Conservation (phyloP, 305 asterid species). For the Rubia occidens region DNA sequence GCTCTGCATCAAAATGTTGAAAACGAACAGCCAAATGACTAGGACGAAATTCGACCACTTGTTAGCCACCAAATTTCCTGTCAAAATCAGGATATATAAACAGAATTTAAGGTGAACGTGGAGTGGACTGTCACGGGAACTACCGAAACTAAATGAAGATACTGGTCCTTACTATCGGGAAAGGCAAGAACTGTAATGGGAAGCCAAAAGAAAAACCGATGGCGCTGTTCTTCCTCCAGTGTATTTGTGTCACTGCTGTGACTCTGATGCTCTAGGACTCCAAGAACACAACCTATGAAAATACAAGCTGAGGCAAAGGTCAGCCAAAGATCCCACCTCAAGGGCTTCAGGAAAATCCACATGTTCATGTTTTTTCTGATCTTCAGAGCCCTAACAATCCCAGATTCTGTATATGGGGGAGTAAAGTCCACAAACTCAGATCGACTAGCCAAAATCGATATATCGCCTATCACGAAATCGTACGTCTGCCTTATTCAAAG, state of each 20-base stretch:
- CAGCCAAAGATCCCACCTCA: slow-evolving; percentile 56
- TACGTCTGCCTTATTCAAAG: slow-evolving; percentile 18
- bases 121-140: neutral
- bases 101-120: neutral
- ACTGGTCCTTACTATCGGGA: slow-evolving; percentile 53
- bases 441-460: slow-evolving; percentile 44
- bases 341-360: slow-evolving; percentile 45
- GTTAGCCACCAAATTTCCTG: slow-evolving; percentile 48
- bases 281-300: slow-evolving; percentile 32
- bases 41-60: slow-evolving; percentile 44
- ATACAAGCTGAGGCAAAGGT: slow-evolving; percentile 30
- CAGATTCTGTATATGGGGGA: slow-evolving; percentile 38
- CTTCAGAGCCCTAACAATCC: slow-evolving; percentile 27
- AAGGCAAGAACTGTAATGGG: slow-evolving; percentile 57
- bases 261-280: slow-evolving; percentile 10
- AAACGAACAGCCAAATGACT: slow-evolving; percentile 43
- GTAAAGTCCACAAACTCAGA: slow-evolving; percentile 38
- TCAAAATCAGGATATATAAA: slow-evolving; percentile 13
- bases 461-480: slow-evolving; percentile 51
- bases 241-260: slow-evolving; percentile 9
- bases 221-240: neutral
- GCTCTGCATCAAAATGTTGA: slow-evolving; percentile 47
- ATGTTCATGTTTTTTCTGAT: slow-evolving; percentile 38
- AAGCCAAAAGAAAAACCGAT: slow-evolving; percentile 28
- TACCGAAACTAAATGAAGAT: too few species aligned